These are phyloP conservation scores for Escovopsis weberi DNA, from an alignment of 2,329 filamentous ascomycete genomes.

Conservation along the genomic window DNA sequence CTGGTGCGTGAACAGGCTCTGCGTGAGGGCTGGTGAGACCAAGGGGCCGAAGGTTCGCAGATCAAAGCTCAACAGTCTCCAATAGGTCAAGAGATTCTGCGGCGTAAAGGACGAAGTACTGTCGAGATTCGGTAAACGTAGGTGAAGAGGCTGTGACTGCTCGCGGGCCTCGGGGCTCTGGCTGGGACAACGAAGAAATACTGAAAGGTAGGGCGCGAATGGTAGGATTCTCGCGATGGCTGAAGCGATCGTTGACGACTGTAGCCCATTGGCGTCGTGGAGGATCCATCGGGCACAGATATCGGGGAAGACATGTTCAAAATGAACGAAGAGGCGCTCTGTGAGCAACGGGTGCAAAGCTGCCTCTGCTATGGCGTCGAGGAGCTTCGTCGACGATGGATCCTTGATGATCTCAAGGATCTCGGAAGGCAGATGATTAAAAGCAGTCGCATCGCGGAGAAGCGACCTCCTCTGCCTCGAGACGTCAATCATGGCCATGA, in stretches of 20 bases:
- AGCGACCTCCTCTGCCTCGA: conserved; percentile 40
- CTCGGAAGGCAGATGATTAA: conserved; percentile 53
- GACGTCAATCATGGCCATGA: conserved; percentile 43
- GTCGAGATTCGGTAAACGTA: conserved; percentile 17
- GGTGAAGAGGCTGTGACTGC: conserved; percentile 12
- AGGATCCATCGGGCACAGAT: conserved; percentile 67
- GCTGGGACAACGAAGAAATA: conserved; percentile 47
- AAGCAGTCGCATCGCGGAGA: conserved; percentile 36
- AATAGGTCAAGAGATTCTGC: conserved; percentile 35
- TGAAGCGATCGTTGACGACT: conserved; percentile 38
- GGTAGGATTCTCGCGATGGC: conserved; percentile 70
- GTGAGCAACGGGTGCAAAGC: conserved; percentile 58
- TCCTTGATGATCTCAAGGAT: conserved; percentile 52
- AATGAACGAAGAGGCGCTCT: conserved; percentile 58
- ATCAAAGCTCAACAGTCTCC: conserved; percentile 69
- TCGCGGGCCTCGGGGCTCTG: conserved; percentile 1
- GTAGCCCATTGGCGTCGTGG: conserved; percentile 23
- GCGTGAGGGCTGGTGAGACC: conserved; percentile 52
- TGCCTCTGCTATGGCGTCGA: conserved; percentile 55
- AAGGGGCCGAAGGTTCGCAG: conserved; percentile 48
- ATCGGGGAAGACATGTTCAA: conserved; percentile 65
- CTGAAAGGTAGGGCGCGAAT: conserved; percentile 65
- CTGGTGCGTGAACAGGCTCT: conserved; percentile 49
- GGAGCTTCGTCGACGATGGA: conserved; percentile 48
- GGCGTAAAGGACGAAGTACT: conserved; percentile 14